Evolutionary conservation across 2,329 filamentous ascomycete species (phyloP).

Genomic region (Aureobasidium sp.): DNA sequence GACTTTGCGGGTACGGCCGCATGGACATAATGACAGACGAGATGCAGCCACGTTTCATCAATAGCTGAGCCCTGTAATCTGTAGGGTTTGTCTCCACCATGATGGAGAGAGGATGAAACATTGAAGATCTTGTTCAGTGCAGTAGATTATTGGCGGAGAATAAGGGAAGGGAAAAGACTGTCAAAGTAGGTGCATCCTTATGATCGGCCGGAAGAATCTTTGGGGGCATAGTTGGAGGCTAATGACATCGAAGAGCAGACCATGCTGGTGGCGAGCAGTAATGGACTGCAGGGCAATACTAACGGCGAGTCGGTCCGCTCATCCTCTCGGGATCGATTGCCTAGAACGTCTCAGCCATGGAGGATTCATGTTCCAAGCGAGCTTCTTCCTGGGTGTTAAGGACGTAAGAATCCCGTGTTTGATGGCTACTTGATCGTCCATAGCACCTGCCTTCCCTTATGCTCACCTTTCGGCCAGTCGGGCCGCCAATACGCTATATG

Average conservation of each 20-base stretch:
- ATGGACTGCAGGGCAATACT: not conserved
- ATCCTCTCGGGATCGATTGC: not conserved
- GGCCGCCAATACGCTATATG: not conserved
- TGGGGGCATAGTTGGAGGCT: not conserved
- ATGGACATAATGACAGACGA: not conserved
- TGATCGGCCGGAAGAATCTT: not conserved
- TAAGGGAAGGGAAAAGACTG: not conserved
- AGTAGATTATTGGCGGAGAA: not conserved
- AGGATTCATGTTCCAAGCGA: not conserved
- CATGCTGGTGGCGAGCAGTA: not conserved
- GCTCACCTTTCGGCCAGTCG: not conserved
- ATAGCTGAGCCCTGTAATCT: not conserved
- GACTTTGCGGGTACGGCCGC: conserved; percentile 3
- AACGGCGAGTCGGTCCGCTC: not conserved
- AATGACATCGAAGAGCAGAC: not conserved
- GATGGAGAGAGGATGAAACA: not conserved
- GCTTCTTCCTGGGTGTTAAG: not conserved
- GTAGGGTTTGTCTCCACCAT: not conserved
- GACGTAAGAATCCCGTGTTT: not conserved
- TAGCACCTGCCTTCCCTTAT: not conserved
- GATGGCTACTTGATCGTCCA: not conserved
- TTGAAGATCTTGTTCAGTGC: not conserved
- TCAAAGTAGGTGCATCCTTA: not conserved
- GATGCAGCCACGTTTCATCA: conserved; percentile 3
- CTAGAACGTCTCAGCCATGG: not conserved